A percentile compares a stretch with the other conserved stretches of the same genome.
These are phyloP conservation scores for Rubia yunnanensis DNA, from an alignment of 257 asterid species.

Conservation along the genomic window DNA sequence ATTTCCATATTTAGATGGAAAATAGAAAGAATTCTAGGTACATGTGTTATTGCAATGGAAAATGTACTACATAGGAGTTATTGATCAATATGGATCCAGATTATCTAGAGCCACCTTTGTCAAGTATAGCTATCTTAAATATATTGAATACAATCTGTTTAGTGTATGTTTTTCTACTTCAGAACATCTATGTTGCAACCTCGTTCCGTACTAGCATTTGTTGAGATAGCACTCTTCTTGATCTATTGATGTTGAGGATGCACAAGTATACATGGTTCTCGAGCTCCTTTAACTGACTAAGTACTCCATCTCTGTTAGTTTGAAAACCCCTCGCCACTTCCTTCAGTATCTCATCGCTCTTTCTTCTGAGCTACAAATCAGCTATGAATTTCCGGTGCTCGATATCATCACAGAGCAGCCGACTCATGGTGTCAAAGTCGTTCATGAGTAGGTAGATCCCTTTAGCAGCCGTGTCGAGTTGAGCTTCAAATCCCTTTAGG, in stretches of 20 bases:
- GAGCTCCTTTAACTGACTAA: slow-evolving; percentile 52
- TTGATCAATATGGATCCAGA: not conserved
- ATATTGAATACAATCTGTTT: too few relatives aligned
- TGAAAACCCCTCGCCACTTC: slow-evolving; percentile 39
- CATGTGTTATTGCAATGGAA: not conserved
- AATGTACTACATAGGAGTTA: not conserved
- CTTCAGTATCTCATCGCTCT: slow-evolving; percentile 39
- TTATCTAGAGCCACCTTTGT: not conserved
- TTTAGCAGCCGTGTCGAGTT: slow-evolving; percentile 56
- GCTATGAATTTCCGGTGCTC: slow-evolving; percentile 47
- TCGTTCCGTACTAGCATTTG: slow-evolving; percentile 11
- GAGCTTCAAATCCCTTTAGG: slow-evolving; percentile 24
- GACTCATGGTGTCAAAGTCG: slow-evolving; percentile 50
- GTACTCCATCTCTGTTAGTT: slow-evolving; percentile 23
- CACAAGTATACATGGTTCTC: slow-evolving; percentile 59
- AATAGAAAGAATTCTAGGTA: not conserved
- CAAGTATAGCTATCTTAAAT: not conserved
- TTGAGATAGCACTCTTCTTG: slow-evolving; percentile 42
- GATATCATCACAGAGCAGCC: slow-evolving; percentile 40
- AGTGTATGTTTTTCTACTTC: too few relatives aligned
- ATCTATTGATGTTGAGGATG: slow-evolving; percentile 49
- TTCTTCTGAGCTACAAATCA: slow-evolving; percentile 32
- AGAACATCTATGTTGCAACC: not conserved
- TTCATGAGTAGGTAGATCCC: slow-evolving; percentile 53
- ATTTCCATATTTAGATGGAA: not conserved